Conservation (phyloP, 2,329 filamentous ascomycete genomes). For the Fusarium goolgardi region DNA sequence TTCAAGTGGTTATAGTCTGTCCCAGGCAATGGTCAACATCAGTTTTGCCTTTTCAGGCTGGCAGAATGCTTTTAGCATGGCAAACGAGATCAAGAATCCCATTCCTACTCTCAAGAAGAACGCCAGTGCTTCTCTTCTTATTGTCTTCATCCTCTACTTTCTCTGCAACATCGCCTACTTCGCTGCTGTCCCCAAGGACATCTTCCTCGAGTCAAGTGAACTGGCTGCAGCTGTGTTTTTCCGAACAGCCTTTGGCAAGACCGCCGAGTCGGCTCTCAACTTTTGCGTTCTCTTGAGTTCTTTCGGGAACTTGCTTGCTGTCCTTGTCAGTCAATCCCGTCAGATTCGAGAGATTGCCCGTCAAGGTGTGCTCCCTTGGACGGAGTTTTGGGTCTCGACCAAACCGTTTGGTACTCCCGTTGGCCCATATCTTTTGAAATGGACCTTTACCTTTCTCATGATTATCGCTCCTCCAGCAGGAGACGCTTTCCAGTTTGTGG, state of each 20-base stretch:
- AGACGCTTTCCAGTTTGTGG: constrained; percentile 68
- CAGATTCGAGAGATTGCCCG: constrained; percentile 70
- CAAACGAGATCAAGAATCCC: constrained; percentile 71
- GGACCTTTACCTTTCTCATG: constrained; percentile 68
- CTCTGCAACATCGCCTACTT: constrained; percentile 72
- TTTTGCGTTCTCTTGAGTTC: constrained; percentile 67
- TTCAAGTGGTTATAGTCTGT: constrained; percentile 52
- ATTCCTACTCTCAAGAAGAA: constrained; percentile 64
- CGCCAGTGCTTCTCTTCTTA: constrained; percentile 61
- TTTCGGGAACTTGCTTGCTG: constrained; percentile 69
- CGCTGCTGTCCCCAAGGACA: constrained; percentile 64
- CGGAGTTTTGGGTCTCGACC: constrained; percentile 71
- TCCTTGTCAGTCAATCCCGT: constrained; percentile 65
- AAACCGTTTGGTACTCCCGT: constrained; percentile 72
- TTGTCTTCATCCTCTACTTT: constrained; percentile 67
- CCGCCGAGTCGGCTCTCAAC: constrained; percentile 62
- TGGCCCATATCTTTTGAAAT: constrained; percentile 69
- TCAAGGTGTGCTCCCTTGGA: constrained; percentile 71
- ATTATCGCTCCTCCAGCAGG: constrained; percentile 70
- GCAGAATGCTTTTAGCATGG: constrained; percentile 70
- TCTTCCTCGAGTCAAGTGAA: constrained; percentile 64
- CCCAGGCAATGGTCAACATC: constrained; percentile 66
- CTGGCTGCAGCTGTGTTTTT: constrained; percentile 71
- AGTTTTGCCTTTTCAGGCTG: constrained; percentile 71
- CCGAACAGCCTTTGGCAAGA: constrained; percentile 64